Conservation (phyloP, 768 basidiomycete genomes). For the Fomitopsis serialis region DNA sequence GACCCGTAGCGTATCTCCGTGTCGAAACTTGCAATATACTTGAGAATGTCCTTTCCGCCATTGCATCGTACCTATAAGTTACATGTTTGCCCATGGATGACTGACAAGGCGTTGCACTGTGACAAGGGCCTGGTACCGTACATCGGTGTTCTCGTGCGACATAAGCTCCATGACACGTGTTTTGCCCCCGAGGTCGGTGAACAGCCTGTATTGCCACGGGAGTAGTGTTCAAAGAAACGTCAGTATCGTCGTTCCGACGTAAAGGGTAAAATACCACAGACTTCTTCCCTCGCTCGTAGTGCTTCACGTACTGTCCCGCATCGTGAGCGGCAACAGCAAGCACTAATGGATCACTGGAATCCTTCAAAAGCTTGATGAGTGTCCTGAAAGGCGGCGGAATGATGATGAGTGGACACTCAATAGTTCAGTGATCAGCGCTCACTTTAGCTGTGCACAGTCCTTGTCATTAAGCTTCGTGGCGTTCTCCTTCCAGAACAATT, state of each 20-base stretch:
- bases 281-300: conserved; percentile 91
- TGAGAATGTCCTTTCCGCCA: neutral
- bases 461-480: conserved; percentile 81
- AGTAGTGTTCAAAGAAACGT: conserved; percentile 4
- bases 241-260: neutral
- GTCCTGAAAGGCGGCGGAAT: conserved; percentile 38
- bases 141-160: conserved; percentile 82
- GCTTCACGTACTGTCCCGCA: conserved; percentile 89
- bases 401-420: neutral
- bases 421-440: conserved; percentile 10
- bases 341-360: conserved; percentile 67
- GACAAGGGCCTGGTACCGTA: conserved; percentile 87
- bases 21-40: neutral
- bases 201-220: conserved; percentile 41
- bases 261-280: conserved; percentile 30
- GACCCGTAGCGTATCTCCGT: neutral
- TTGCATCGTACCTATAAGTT: neutral
- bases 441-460: conserved; percentile 84
- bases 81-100: conserved; percentile 73
- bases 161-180: conserved; percentile 87
- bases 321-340: conserved; percentile 93
- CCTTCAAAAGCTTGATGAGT: conserved; percentile 65
- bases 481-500: conserved; percentile 98
- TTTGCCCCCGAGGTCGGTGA: conserved; percentile 86
- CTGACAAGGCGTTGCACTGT: conserved; percentile 90